A percentile compares a stretch with the other conserved stretches of the same genome.
These are phyloP conservation scores for Cytospora paraplurivora DNA, from an alignment of 2,329 filamentous ascomycete species.

Conservation along the genomic window DNA sequence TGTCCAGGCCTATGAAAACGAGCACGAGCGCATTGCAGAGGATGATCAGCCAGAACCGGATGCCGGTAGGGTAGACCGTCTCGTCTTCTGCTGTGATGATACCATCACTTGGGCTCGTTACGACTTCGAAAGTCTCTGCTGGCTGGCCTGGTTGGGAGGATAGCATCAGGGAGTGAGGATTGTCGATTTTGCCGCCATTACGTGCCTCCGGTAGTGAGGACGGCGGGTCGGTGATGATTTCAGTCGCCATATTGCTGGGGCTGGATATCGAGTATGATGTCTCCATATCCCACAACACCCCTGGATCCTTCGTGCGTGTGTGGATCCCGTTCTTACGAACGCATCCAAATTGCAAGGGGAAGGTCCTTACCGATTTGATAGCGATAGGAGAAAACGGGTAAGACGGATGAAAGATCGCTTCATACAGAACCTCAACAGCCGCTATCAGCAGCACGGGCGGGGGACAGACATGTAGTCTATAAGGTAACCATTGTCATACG, in stretches of 20 bases:
- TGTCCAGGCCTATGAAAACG: constrained; percentile 21
- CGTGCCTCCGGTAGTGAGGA: background rate
- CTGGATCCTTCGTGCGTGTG: no score
- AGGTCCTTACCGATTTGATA: background rate
- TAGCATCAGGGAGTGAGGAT: background rate
- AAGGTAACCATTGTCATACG: no score
- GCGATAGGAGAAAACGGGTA: background rate
- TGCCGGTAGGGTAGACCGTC: constrained; percentile 17
- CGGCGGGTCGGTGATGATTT: background rate
- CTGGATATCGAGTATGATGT: background rate
- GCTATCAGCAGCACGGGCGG: no score
- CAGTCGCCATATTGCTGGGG: constrained; percentile 4
- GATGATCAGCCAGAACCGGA: constrained; percentile 25
- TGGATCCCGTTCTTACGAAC: no score
- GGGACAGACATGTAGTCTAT: no score
- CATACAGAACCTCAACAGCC: background rate
- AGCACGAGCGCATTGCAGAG: constrained; percentile 22
- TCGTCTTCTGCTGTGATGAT: constrained; percentile 22
- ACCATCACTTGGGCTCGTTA: background rate
- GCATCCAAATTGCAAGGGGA: background rate
- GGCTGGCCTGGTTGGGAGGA: constrained; percentile 11
- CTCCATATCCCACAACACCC: no score
- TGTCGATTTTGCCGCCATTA: background rate
- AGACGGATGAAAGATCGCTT: background rate
- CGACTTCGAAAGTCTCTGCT: background rate